Base-by-base conservation (phyloP, 352 stramenopile genomes). In the Phytophthora quininea region DNA sequence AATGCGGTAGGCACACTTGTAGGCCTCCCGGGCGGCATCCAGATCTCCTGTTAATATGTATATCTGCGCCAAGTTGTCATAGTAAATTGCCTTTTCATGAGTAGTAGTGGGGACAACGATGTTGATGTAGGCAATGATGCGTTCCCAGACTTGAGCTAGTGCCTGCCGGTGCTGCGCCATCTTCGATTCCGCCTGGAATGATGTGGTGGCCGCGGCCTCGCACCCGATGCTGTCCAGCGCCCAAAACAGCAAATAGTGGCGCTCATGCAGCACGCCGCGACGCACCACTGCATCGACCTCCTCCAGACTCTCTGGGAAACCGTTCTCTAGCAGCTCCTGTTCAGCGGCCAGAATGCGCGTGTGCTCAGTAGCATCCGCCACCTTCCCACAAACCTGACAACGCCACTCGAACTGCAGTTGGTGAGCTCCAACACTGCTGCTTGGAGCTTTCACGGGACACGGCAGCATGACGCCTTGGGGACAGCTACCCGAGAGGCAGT, bases 41-140 rank as follows among this genome's bases (percentile, higher is more conserved):
- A 85, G 65, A 57, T 94, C 76, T 9, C 84, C 82, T 12, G 90
- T 59, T 29, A 89, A 73, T 45, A 95, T 79, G 8, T 82, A 74
- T 4, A 90, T 84, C 68, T 95, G 84, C 29, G 86, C 86, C 38
- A 92, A 63, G 64, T 93, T 90, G 73, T 95, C 86, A 69, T 95
- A 95, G 69, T 95, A 91, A 56, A 92, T 91, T 29, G 77, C 89
- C 67, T 95, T 95, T 67, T 92, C 84, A 63, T 95, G 84, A 53
- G 92, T 77, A 38, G 79, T 73, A 15, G 75, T 69, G 10, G 81
- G 86, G 50, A 93, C 70, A 9, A 89, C 79, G n/a, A 80, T 67
- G 71, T 94, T 89, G 77, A 94, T 88, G 61, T 56, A 77, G 24
- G 71, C 58, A 58, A 94, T 87, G 49, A 92, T 88, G 27, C 81